Evolutionary conservation across 176 grass and related monocot genomes (phyloP), one percentile per base, ranked within the genome.

Genomic region (Phoenix dactylifera): DNA sequence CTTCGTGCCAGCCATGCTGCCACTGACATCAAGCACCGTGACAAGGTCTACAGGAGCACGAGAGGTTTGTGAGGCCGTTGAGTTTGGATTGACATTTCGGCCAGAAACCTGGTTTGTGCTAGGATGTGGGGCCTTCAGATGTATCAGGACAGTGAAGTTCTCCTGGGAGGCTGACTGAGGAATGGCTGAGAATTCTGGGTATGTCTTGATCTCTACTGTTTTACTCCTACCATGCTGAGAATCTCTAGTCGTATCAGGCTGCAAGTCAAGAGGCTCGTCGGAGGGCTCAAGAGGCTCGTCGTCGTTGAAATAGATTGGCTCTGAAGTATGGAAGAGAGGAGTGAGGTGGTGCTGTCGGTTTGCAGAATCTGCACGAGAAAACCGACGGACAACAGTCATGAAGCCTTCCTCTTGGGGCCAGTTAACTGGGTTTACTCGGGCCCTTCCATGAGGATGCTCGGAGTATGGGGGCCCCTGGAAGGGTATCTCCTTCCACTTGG

Each of bases 401-500:
- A 20, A 51, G 54, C 17, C 65, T 15, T 55, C 65, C 6, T 55
- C 17, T n/a, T 39, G 64, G 4, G 63, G 50, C 49, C 20, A 26
- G 23, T 52, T 65, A 3, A 67, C 26, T 23, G 65, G 24, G 51
- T 55, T 67, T 67, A 67, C 51, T 35, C 51, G 53, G 4, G 65
- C 65, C 55, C 51, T 55, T 35, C 51, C 65, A 67, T 67, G 26
- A 23, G 52, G 65, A 22, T 35, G 18, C 65, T 44, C 51, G 24
- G 28, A 56, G 6, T 52, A 39, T 20, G 20, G 7, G 18, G n/a
- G 65, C 10, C 24, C n/a, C n/a, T 67, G 65, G 51, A 52, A 39
- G 16, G 65, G 52, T 25, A 67, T 67, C 51, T 67, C 65, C 18
- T 55, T 67, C 52, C 65, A 67, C 10, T 24, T 67, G 16, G 65